Conservation (phyloP, 202 grass and related monocot genomes). For the Saccharum hybrid region DNA sequence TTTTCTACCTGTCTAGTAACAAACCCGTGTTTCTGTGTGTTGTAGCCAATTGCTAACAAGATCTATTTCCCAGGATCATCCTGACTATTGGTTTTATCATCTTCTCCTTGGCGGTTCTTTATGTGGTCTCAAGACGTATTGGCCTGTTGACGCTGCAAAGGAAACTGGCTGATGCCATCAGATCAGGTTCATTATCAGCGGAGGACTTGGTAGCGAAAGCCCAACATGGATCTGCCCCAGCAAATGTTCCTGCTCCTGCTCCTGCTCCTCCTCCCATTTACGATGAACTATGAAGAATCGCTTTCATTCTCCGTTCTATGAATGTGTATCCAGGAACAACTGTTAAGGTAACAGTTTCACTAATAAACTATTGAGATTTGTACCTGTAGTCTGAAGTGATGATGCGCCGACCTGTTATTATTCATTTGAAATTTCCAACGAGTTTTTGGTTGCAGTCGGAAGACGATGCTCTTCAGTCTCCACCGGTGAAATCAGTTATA, state of each 20-base stretch:
- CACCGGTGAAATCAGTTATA: too few relatives aligned
- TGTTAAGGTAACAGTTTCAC: not conserved
- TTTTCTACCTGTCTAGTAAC: not conserved
- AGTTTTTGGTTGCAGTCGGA: too few relatives aligned
- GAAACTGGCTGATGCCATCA: conserved; percentile 76
- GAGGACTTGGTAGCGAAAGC: conserved; percentile 51
- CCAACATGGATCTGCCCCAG: conserved; percentile 31
- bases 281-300: conserved; percentile 67
- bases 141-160: conserved; percentile 77
- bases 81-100: conserved; percentile 72
- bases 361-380: not conserved
- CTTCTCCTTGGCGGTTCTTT: conserved; percentile 61
- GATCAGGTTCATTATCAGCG: conserved; percentile 64
- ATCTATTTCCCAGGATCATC: conserved; percentile 67
- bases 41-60: conserved; percentile 29
- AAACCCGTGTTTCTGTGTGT: not conserved
- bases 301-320: not conserved
- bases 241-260: conserved; percentile 16
- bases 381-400: not conserved
- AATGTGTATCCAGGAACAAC: conserved; percentile 8
- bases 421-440: not conserved
- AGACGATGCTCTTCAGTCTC: too few relatives aligned
- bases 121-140: conserved; percentile 78
- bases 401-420: not conserved
- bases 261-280: conserved; percentile 41